A percentile compares a stretch with the other conserved stretches of the same genome.
Evolutionary conservation across 805 yeast genomes (phyloP).

Genomic region (Saccharomycopsis malanga): DNA sequence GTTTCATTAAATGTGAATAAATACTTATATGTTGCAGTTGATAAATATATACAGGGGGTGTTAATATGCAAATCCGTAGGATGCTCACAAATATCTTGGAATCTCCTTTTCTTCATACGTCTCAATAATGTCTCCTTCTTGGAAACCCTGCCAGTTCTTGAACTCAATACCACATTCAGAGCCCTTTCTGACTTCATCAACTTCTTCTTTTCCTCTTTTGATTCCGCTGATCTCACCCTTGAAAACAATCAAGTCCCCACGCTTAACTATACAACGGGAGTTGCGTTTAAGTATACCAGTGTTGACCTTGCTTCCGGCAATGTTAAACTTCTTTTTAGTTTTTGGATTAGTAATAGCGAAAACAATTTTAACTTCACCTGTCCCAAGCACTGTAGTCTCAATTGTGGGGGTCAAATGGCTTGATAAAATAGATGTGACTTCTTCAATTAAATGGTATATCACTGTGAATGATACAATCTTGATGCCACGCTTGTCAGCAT

Average conservation of each 20-base stretch:
- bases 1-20: too few relatives aligned
- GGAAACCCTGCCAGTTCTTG: conserved; percentile 57
- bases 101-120: conserved; percentile 60
- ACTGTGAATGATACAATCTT: conserved; percentile 61
- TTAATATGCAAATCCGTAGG: too few relatives aligned
- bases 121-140: conserved; percentile 70
- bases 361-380: conserved; percentile 60
- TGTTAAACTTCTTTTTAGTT: conserved; percentile 41
- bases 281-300: conserved; percentile 61
- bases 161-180: conserved; percentile 85
- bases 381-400: conserved; percentile 60
- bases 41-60: too few relatives aligned
- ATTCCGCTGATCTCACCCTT: conserved; percentile 63
- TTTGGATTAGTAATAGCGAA: conserved; percentile 59
- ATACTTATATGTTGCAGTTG: too few relatives aligned
- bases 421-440: conserved; percentile 61
- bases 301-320: conserved; percentile 84
- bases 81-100: conserved; percentile 46
- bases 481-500: conserved; percentile 54
- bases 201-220: conserved; percentile 78
- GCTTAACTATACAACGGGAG: conserved; percentile 49
- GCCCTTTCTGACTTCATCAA: conserved; percentile 71
- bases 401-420: conserved; percentile 54
- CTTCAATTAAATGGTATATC: conserved; percentile 83
- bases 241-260: conserved; percentile 42